A percentile compares a stretch with the other conserved stretches of the same genome.
Evolutionary conservation across 495 filamentous ascomycete genomes (phyloP).

Genomic region (Glarea lozoyensis): DNA sequence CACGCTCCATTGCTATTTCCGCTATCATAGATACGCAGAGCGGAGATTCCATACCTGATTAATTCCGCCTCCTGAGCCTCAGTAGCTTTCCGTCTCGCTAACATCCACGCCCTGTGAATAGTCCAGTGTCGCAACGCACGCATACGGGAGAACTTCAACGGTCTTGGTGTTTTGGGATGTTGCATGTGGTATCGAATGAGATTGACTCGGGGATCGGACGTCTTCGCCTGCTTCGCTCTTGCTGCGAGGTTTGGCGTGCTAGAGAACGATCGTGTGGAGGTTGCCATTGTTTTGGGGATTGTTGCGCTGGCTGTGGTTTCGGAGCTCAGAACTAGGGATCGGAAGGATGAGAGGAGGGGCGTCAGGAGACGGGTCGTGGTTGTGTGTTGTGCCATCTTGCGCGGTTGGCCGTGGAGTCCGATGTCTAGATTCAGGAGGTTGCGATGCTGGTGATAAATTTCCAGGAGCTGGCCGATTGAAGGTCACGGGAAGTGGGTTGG

Average conservation of each 20-base stretch:
- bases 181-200: conserved; percentile 23
- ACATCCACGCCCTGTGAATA: conserved; percentile 89
- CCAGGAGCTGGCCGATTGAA: neutral
- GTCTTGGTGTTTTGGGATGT: conserved; percentile 26
- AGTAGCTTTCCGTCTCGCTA: conserved; percentile 58
- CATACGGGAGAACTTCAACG: conserved; percentile 77
- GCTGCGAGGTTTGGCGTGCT: conserved; percentile 5
- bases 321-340: conserved; percentile 5
- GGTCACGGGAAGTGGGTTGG: too few relatives aligned
- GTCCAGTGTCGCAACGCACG: conserved; percentile 95
- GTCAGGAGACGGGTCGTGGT: conserved; percentile 7
- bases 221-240: conserved; percentile 4
- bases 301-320: neutral
- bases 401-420: neutral
- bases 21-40: neutral
- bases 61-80: conserved; percentile 51
- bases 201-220: conserved; percentile 12
- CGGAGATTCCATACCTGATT: conserved; percentile 38
- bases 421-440: conserved; percentile 1
- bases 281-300: neutral
- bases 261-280: conserved; percentile 3
- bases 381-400: conserved; percentile 8
- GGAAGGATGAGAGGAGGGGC: conserved; percentile 16
- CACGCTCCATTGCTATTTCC: neutral
- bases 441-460: conserved; percentile 9